phyloP scores from a whole-genome alignment of 805 yeast genomes.

The Yarrowia alimentaria region DNA sequence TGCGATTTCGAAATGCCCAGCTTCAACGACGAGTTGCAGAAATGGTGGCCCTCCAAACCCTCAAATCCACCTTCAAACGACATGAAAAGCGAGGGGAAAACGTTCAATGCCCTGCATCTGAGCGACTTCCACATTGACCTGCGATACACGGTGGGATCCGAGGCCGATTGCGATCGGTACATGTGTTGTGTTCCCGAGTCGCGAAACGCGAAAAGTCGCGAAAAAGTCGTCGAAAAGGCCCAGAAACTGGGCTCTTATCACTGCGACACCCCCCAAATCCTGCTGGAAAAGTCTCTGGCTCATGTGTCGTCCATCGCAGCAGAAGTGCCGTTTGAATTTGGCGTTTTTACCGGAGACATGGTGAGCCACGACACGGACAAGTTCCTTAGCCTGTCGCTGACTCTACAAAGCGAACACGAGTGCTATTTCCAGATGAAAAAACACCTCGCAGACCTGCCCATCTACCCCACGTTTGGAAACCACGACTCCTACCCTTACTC shows the following conservation, averaged over 20 bases:
- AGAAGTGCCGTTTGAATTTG: slow-evolving; percentile 51
- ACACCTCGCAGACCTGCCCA: slow-evolving; percentile 51
- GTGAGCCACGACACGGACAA: slow-evolving; percentile 58
- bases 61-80: slow-evolving; percentile 30
- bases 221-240: slow-evolving; percentile 49
- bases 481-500: slow-evolving; percentile 75
- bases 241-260: slow-evolving; percentile 59
- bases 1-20: slow-evolving; percentile 53
- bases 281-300: slow-evolving; percentile 57
- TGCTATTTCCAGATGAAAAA: slow-evolving; percentile 54
- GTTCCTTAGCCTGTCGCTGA: slow-evolving; percentile 48
- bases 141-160: slow-evolving; percentile 48
- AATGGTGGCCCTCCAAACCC: slow-evolving; percentile 48
- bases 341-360: slow-evolving; percentile 70
- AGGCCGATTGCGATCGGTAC: slow-evolving; percentile 46
- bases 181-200: slow-evolving; percentile 54
- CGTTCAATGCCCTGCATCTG: slow-evolving; percentile 62
- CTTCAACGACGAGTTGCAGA: slow-evolving; percentile 42
- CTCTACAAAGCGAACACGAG: slow-evolving; percentile 52
- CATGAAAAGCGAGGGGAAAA: slow-evolving; percentile 36
- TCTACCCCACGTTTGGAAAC: slow-evolving; percentile 64
- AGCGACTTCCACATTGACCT: slow-evolving; percentile 64
- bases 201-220: neutral
- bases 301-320: slow-evolving; percentile 44
- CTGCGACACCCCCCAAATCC: slow-evolving; percentile 65